Base-by-base conservation (phyloP, 345 rosid species). In the Acer yangbiense region DNA sequence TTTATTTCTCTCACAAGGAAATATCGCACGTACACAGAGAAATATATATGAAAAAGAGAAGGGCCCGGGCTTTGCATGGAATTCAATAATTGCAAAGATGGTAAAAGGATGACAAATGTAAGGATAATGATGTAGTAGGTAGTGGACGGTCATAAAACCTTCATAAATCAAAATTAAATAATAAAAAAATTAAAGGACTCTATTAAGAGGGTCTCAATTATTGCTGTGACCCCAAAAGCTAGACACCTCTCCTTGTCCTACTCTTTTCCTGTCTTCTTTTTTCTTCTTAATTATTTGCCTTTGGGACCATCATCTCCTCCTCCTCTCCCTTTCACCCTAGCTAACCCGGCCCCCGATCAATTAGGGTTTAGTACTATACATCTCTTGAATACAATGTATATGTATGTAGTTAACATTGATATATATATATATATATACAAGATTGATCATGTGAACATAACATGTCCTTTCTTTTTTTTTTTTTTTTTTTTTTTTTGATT, bases 51-150 rank as follows among this genome's bases (percentile, higher is more conserved):
- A 41, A 41, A 39, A 2, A 68, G 27, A 23, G 44, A 43, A 61
- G 68, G 17, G 23, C 9, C 27, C 6, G 6, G 39, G 39, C 6
- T 62, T 43, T 21, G 79, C 79, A 58, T 76, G 74, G 48, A 35
- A 68, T 68, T 68, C 74, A 76, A 76, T 76, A 25, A 76, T 77
- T 61, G 79, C 32, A 20, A 77, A 14, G 62, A 77, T 60, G 39
- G 60, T n/a, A 76, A 69, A 77, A 77, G 74, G 50, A 46, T 27
- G 79, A 77, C 74, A 69, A 77, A 16, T 76, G 79, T 58, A 18
- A 25, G 12, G 71, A 75, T 44, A 61, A 58, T 61, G 35, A 60
- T 46, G 7, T 25, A 27, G 77, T 57, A 57, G 69, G 77, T 20
- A 73, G 29, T 73, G 76, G 57, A 9, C 58, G 68, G 68, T 65